Base-by-base conservation (phyloP, 2,329 filamentous ascomycete species). In the Xylariaceae sp. region DNA sequence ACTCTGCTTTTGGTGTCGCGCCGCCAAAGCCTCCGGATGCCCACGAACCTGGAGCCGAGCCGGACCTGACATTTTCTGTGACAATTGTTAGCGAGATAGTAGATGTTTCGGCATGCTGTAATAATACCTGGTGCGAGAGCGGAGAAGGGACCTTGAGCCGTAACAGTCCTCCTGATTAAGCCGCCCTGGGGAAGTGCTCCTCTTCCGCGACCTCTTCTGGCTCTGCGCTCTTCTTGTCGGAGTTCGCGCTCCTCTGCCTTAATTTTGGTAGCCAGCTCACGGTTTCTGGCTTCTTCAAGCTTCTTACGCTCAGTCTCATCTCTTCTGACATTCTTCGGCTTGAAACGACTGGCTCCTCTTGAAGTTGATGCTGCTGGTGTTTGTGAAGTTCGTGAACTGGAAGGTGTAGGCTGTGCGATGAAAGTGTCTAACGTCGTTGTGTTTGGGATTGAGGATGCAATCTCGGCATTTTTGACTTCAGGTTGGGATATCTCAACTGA, bases 261-360 rank as follows among this genome's bases (percentile, higher is more conserved):
- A 27, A 64, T 59, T 41, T 64, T 64, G 22, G 49, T 41, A 19
- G 55, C 55, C 12, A 64, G 41, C 17, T 60, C 58, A 25, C 53
- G 53, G 17, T 53, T 58, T 45, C 63, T 55, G 25, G 58, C 70
- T 60, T 54, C 68, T 37, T 74, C 74, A 8, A 77, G 60, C 40
- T 55, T 67, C 42, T 74, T 71, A 56, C 74, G 64, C 41, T 76
- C 72, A 6, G 70, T 68, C 44, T 75, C 73, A 61, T 76, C 72
- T 67, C 74, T 64, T 42, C 74, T 68, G 38, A 75, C 57, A 47
- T 70, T 73, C 52, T 69, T 75, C 22, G 74, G 74, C 41, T 67
- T 68, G 42, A 76, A 75, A 29, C 74, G 67, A 32, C 64, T 66
- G 8, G 59, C 48, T 17, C 61, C 58, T n/a, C 65, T 57, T 16